Percentiles rank a stretch among this genome's conserved stretches.
phyloP scores from a whole-genome alignment of 176 grass and related monocot genomes.

The Phragmites australis region DNA sequence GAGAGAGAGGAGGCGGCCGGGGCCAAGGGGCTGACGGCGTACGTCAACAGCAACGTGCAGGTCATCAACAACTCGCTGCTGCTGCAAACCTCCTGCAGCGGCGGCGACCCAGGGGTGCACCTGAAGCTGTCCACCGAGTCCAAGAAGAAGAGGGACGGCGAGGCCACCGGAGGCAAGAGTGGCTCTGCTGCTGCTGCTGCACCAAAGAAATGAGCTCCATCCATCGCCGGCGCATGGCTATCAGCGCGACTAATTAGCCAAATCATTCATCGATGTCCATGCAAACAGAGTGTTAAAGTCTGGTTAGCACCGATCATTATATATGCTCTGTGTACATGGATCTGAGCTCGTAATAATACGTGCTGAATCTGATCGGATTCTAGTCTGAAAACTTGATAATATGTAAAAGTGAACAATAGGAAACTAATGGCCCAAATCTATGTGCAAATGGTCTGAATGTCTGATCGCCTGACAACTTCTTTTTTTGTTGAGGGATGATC shows the following conservation, averaged over 20 bases:
- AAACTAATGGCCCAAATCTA: too few relatives aligned
- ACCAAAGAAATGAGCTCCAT: slow-evolving; percentile 1
- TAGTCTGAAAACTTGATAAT: background rate
- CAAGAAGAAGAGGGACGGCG: slow-evolving; percentile 31
- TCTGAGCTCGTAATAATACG: background rate
- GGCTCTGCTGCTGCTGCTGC: background rate
- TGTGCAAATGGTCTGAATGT: background rate
- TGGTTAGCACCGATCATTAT: background rate
- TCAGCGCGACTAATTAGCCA: background rate
- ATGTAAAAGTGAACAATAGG: background rate
- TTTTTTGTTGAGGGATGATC: too few relatives aligned
- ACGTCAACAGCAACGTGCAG: slow-evolving; percentile 80
- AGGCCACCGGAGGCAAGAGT: background rate
- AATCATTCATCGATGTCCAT: background rate
- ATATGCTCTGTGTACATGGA: background rate
- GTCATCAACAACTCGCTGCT: slow-evolving; percentile 83
- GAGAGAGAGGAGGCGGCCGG: background rate
- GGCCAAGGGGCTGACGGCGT: slow-evolving; percentile 27
- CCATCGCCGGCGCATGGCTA: background rate
- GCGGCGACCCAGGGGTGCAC: slow-evolving; percentile 57
- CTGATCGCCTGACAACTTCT: too few relatives aligned
- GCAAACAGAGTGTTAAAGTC: background rate
- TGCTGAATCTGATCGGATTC: background rate
- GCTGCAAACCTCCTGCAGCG: slow-evolving; percentile 53
- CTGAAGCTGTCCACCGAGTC: slow-evolving; percentile 40